These are phyloP conservation scores for Chlamydomonas sphaeroides DNA, from an alignment of 139 green algal genomes.

Conservation along the genomic window DNA sequence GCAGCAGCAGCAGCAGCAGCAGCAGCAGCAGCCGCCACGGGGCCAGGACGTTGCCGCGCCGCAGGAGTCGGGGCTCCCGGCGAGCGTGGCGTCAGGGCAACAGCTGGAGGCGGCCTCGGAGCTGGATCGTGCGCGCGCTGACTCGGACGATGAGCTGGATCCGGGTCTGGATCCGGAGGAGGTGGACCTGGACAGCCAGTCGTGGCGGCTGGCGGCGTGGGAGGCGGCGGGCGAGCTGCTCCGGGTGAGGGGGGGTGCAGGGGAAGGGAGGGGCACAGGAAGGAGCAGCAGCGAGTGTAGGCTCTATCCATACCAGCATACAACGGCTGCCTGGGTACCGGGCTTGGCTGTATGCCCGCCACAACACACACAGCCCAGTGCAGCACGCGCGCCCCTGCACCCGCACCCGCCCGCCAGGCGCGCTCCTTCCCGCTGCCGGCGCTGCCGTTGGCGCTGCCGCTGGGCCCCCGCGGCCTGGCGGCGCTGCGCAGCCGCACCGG, in stretches of 20 bases:
- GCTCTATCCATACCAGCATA: too few relatives aligned
- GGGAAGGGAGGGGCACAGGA: background rate
- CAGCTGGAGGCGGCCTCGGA: too few relatives aligned
- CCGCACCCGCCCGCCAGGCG: background rate
- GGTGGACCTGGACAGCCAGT: constrained; percentile 13
- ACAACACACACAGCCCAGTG: too few relatives aligned
- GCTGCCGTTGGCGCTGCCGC: constrained; percentile 18
- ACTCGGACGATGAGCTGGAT: too few relatives aligned
- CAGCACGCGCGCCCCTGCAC: background rate
- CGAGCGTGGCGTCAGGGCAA: too few relatives aligned
- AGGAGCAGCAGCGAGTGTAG: too few relatives aligned
- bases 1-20: background rate
- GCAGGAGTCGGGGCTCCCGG: too few relatives aligned
- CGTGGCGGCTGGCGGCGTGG: constrained; percentile 12
- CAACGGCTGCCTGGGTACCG: too few relatives aligned
- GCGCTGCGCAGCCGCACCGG: constrained; percentile 24
- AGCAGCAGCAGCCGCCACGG: background rate
- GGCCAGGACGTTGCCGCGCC: too few relatives aligned
- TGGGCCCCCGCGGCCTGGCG: constrained; percentile 22
- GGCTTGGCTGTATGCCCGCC: too few relatives aligned
- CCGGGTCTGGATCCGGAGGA: background rate
- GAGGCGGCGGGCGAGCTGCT: constrained; percentile 12
- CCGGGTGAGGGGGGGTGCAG: background rate
- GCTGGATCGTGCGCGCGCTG: too few relatives aligned
- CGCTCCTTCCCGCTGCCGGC: constrained; percentile 10